Conservation (phyloP, 805 yeast genomes). For the Candida krabiensis region DNA sequence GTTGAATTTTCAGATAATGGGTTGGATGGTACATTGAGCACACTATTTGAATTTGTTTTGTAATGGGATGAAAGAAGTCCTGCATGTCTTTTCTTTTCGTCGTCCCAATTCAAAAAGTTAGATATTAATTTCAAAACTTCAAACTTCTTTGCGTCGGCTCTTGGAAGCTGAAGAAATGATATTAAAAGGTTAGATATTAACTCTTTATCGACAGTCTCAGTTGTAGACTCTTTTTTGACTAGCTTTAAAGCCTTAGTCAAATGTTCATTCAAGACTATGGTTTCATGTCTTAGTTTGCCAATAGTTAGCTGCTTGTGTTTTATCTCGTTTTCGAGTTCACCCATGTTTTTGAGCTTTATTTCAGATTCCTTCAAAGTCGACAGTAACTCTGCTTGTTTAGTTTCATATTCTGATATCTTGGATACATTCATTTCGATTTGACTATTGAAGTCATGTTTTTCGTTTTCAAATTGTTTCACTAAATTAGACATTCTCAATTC, state of each 20-base stretch:
- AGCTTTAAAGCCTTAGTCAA: constrained; percentile 87
- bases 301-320: constrained; percentile 74
- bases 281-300: constrained; percentile 93
- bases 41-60: constrained; percentile 33
- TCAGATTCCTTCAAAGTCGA: constrained; percentile 15
- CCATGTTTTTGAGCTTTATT: constrained; percentile 24
- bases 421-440: constrained; percentile 22
- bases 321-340: constrained; percentile 50
- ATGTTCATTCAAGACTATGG: constrained; percentile 90
- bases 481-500: constrained; percentile 8
- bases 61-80: constrained; percentile 50
- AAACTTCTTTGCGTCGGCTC: constrained; percentile 93
- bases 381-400: constrained; percentile 11
- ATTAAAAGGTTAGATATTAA: constrained; percentile 82
- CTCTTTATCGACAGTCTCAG: constrained; percentile 83
- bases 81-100: constrained; percentile 70
- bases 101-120: constrained; percentile 86
- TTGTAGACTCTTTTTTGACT: constrained; percentile 73
- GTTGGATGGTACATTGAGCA: constrained; percentile 24
- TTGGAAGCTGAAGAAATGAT: constrained; percentile 80
- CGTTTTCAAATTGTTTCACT: constrained; percentile 22
- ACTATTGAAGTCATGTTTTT: constrained; percentile 22
- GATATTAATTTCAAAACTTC: constrained; percentile 87
- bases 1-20: constrained; percentile 29
- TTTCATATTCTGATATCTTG: constrained; percentile 24